phyloP scores from a whole-genome alignment of 2,329 filamentous ascomycete genomes.

The Knoxdaviesia proteae region DNA sequence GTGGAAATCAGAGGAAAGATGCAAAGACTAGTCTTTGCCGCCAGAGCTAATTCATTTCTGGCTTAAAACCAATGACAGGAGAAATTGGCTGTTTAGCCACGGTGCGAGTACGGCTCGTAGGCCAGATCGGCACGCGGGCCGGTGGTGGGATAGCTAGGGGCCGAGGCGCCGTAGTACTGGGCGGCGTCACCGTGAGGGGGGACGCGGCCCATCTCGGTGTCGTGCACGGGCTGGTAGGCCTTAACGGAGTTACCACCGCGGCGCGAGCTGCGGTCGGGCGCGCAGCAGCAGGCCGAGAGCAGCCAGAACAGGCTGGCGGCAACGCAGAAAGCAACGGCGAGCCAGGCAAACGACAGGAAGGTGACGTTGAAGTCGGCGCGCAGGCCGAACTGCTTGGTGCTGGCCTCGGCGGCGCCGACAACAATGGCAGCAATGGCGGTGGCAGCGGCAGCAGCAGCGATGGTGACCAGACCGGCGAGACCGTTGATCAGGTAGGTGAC shows the following conservation, averaged over 20 bases:
- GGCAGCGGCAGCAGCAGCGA: conserved; percentile 49
- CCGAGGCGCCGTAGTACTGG: conserved; percentile 15
- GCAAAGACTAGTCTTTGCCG: neutral
- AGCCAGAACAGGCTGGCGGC: conserved; percentile 75
- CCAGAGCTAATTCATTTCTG: too few species aligned
- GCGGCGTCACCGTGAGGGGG: conserved; percentile 11
- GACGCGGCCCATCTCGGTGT: conserved; percentile 12
- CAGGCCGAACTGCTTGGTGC: conserved; percentile 53
- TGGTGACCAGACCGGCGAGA: conserved; percentile 30
- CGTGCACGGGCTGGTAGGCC: conserved; percentile 24
- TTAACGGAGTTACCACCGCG: conserved; percentile 17
- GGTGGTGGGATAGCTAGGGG: conserved; percentile 18
- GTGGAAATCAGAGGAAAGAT: neutral
- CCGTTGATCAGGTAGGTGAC: conserved; percentile 58
- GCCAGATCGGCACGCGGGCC: conserved; percentile 28
- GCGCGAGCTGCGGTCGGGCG: conserved; percentile 18
- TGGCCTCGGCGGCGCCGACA: conserved; percentile 43
- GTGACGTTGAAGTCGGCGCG: conserved; percentile 41
- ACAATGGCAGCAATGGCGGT: conserved; percentile 56
- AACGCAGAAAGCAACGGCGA: conserved; percentile 58
- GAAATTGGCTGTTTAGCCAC: conserved; percentile 16
- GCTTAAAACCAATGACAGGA: neutral
- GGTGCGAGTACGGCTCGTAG: conserved; percentile 44
- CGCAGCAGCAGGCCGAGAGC: conserved; percentile 81
- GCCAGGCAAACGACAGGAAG: conserved; percentile 57